These are phyloP conservation scores for Hortaea werneckii DNA, from an alignment of 2,329 filamentous ascomycete species.

Conservation along the genomic window DNA sequence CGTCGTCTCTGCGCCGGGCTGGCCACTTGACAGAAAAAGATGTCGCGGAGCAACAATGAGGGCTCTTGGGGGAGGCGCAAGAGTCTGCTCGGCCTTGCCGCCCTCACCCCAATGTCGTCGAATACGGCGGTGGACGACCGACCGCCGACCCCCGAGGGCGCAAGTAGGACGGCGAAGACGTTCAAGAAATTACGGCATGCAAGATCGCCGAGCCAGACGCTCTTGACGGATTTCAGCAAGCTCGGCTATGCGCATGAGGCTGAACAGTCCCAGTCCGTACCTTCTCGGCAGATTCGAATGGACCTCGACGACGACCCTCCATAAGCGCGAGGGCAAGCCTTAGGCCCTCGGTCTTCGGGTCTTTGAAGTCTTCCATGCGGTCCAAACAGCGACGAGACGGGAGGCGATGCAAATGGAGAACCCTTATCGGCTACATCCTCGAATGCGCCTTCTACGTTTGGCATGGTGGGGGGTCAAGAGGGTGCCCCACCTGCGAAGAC, in stretches of 20 bases:
- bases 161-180: constrained; percentile 11
- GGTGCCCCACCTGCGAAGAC: constrained; percentile 24
- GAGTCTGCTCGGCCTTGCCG: constrained; percentile 24
- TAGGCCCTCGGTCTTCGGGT: constrained; percentile 46
- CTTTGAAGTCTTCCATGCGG: constrained; percentile 38
- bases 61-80: constrained; percentile 20
- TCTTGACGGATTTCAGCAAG: constrained; percentile 13
- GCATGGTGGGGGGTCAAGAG: constrained; percentile 22
- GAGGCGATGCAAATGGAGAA: constrained; percentile 29
- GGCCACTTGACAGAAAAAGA: background rate
- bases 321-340: constrained; percentile 16
- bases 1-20: background rate
- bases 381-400: constrained; percentile 40
- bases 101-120: constrained; percentile 11
- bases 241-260: constrained; percentile 14
- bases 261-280: constrained; percentile 10
- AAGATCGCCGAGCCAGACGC: constrained; percentile 14
- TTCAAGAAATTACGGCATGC: constrained; percentile 18
- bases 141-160: constrained; percentile 1
- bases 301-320: constrained; percentile 18
- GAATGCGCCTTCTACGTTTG: constrained; percentile 38
- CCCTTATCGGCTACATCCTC: constrained; percentile 41
- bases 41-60: constrained; percentile 21
- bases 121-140: constrained; percentile 5
- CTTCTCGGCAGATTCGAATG: constrained; percentile 14